phyloP scores from a whole-genome alignment of 495 filamentous ascomycete genomes.

The Hyaloscypha finlandica region DNA sequence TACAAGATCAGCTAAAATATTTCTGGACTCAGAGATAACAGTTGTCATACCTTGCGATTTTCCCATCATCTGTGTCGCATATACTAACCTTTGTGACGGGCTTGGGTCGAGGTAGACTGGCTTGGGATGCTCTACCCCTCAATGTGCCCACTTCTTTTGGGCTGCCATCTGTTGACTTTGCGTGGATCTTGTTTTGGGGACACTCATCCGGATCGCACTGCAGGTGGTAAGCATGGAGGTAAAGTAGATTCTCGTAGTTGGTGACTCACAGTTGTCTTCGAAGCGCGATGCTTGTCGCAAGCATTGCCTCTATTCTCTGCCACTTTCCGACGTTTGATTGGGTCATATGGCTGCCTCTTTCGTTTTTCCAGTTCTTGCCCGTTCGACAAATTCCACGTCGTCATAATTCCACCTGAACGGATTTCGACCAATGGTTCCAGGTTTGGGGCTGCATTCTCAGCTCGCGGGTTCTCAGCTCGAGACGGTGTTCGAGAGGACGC shows the following conservation, averaged over 20 bases:
- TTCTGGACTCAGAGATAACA: background rate
- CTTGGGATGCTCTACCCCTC: background rate
- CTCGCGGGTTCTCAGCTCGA: background rate
- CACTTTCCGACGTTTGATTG: constrained; percentile 24
- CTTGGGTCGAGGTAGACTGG: background rate
- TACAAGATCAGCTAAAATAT: background rate
- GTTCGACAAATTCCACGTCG: constrained; percentile 20
- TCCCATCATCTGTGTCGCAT: background rate
- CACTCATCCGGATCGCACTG: constrained; percentile 22
- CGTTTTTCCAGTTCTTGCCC: constrained; percentile 20
- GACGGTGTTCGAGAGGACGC: constrained; percentile 1
- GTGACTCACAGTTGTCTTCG: constrained; percentile 21
- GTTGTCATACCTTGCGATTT: background rate
- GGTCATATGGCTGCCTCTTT: constrained; percentile 25
- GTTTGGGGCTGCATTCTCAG: background rate
- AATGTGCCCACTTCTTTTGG: background rate
- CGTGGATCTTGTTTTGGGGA: constrained; percentile 24
- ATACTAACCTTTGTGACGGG: background rate
- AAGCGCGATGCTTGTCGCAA: constrained; percentile 26
- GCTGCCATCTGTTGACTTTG: background rate
- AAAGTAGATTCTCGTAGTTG: background rate
- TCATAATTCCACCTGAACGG: constrained; percentile 13
- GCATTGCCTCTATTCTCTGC: constrained; percentile 26
- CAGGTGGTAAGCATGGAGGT: background rate
- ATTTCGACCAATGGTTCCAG: background rate